phyloP scores from a whole-genome alignment of 495 filamentous ascomycete genomes.

The Aspergillus bridgeri region DNA sequence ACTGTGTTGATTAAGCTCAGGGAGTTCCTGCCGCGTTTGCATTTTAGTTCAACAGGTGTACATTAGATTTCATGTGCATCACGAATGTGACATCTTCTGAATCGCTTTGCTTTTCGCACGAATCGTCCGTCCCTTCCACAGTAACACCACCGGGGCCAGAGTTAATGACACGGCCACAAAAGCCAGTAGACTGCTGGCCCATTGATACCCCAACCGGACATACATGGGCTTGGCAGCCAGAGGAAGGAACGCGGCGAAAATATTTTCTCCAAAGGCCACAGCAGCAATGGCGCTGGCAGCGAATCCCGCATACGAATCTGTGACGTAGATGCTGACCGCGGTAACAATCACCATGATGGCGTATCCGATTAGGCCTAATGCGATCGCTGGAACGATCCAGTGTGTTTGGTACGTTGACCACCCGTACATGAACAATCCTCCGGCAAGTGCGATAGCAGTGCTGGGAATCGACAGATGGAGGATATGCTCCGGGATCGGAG shows the following conservation, averaged over 20 bases:
- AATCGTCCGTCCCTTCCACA: conserved; percentile 28
- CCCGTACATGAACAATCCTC: conserved; percentile 21
- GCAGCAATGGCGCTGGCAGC: conserved; percentile 34
- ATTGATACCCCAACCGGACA: conserved; percentile 36
- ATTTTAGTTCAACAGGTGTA: background rate
- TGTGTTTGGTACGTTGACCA: conserved; percentile 13
- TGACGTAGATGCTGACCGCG: conserved; percentile 30
- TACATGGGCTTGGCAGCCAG: conserved; percentile 45
- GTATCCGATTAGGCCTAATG: conserved; percentile 19
- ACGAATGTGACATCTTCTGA: conserved; percentile 10
- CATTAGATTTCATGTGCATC: too few relatives aligned
- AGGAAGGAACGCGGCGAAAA: conserved; percentile 35
- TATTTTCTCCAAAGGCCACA: conserved; percentile 36
- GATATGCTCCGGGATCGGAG: conserved; percentile 17
- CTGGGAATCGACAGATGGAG: conserved; percentile 16
- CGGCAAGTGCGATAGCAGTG: conserved; percentile 10
- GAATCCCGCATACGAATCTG: conserved; percentile 32
- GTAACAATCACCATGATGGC: conserved; percentile 31
- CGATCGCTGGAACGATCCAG: conserved; percentile 26
- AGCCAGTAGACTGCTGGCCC: conserved; percentile 42
- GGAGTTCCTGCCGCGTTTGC: background rate
- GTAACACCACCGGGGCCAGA: conserved; percentile 29
- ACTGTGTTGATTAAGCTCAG: too few relatives aligned
- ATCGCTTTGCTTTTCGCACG: conserved; percentile 18
- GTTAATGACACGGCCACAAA: conserved; percentile 35